Base-by-base conservation (phyloP, 176 grass and related monocot species). In the Cenchrus fungigraminus region DNA sequence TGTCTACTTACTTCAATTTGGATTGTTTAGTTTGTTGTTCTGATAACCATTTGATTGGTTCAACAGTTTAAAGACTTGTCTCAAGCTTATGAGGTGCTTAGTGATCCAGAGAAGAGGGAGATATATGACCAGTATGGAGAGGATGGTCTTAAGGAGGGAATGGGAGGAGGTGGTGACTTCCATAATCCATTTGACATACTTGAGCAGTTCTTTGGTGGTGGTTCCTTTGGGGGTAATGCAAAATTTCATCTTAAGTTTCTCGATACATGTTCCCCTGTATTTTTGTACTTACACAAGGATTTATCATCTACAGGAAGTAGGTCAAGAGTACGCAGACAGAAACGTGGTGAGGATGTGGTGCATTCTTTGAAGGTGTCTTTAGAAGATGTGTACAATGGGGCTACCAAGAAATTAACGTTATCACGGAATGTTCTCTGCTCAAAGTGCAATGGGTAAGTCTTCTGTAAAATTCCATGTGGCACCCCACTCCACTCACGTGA, bases 161-260 rank as follows among this genome's bases (percentile, higher is more conserved):
- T 91, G 91, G 91, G 91, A 85, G 86, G 86, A 76, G 84, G 92
- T 22, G 65, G 91, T 61, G 77, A 67, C 66, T 89, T 55, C 57
- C 94, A 93, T 79, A 96, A 68, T 76, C 91, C 88, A 2, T 93
- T 93, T 80, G 91, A 91, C 68, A 96, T 96, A 87, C 93, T 93
- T 85, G 94, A 91, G 84, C 78, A 96, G 50, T 91, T 96, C 60
- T 93, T 96, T 51, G 88, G 91, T 12, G 87, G 87, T 67, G 92
- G 83, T 66, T 69, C 80, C 29, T 96, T 93, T 93, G 88, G 77
- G 54, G 89, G 87, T 91, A 83, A 82, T 61, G 58, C 32, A 68
- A 69, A 64, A 57, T 5, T 65, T 37, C 68, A 11, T 40, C 7
- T 68, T 42, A 71, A 50, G 20, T 47, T 63, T 15, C 32, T 65